phyloP scores from a whole-genome alignment of 306 rosid genomes.

The Medicago arabica region DNA sequence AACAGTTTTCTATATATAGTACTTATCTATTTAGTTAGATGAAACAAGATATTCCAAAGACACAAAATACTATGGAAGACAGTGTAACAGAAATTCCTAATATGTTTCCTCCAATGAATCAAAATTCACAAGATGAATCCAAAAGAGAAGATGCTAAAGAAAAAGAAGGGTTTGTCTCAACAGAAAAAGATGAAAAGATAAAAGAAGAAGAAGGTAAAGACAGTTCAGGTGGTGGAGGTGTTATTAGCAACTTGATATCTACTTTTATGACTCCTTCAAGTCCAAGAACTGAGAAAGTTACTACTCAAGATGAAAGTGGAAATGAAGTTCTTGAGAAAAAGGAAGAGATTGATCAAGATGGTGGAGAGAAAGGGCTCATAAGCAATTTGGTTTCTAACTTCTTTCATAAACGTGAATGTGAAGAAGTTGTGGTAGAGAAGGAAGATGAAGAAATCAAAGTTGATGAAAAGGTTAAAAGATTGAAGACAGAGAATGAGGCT shows the following conservation, averaged over 20 bases:
- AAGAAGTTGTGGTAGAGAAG: not conserved
- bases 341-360: not conserved
- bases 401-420: constrained; percentile 39
- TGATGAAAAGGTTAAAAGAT: constrained; percentile 33
- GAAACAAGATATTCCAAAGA: not conserved
- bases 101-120: constrained; percentile 17
- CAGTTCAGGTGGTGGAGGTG: constrained; percentile 24
- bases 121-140: constrained; percentile 17
- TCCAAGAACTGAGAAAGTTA: constrained; percentile 19
- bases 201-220: not conserved
- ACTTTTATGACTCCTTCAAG: constrained; percentile 34
- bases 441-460: constrained; percentile 19
- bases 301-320: constrained; percentile 7
- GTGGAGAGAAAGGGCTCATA: constrained; percentile 38
- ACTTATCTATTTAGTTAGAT: not conserved
- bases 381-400: constrained; percentile 46
- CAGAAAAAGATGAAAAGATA: not conserved
- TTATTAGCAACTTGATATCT: constrained; percentile 46
- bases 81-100: constrained; percentile 20
- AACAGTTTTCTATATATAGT: not conserved
- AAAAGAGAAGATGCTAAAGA: not conserved
- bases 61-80: constrained; percentile 44
- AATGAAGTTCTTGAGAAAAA: not conserved
- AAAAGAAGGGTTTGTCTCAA: constrained; percentile 28
- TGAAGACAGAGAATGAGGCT: constrained; percentile 37